A percentile compares a stretch with the other conserved stretches of the same genome.
These are phyloP conservation scores for Sequoiadendron giganteum DNA, from an alignment of 75 land plant genomes.

Conservation along the genomic window DNA sequence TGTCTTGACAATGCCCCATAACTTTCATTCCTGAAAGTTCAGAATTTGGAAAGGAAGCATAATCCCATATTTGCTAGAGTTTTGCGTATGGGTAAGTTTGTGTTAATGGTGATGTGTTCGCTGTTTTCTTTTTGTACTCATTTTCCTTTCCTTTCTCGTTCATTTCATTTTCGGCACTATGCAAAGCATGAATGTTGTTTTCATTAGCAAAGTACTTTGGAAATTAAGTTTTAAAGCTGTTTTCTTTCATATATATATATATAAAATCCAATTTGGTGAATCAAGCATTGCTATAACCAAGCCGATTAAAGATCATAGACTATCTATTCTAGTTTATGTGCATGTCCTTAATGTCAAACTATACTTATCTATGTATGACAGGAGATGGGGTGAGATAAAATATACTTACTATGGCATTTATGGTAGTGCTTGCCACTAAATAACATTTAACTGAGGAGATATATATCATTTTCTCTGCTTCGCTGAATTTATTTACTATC, in stretches of 20 bases:
- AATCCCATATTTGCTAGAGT: background rate
- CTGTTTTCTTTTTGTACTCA: background rate
- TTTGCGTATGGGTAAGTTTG: background rate
- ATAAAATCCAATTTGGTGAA: background rate
- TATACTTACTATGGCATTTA: background rate
- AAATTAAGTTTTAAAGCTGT: background rate
- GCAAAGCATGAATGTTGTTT: background rate
- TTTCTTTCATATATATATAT: background rate
- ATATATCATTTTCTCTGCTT: background rate
- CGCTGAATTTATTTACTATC: background rate
- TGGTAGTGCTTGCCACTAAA: background rate
- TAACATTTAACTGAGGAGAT: background rate
- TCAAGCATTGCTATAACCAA: background rate
- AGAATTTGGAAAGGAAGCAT: background rate
- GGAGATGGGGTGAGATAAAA: background rate
- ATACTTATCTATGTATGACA: background rate
- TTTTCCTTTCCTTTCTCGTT: background rate
- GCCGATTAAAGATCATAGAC: background rate
- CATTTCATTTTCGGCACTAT: background rate
- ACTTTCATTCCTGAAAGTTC: background rate
- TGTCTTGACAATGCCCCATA: background rate
- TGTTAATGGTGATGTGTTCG: background rate
- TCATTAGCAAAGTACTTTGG: background rate
- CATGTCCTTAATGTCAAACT: background rate
- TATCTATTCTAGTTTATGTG: background rate